phyloP scores from a whole-genome alignment of 345 rosid species.

The Cardamine occulta region DNA sequence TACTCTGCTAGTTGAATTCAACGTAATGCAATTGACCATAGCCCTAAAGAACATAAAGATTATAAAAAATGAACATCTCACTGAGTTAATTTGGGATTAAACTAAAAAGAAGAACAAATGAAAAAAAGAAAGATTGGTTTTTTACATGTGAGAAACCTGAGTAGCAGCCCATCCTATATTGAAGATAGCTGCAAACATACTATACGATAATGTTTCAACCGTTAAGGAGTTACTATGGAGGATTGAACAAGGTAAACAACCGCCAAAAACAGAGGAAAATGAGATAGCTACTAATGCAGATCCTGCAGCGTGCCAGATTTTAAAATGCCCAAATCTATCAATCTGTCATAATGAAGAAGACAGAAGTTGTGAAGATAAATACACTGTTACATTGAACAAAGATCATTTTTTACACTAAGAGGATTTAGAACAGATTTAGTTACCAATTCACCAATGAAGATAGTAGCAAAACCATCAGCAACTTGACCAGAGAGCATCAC shows the following conservation, averaged over 20 bases:
- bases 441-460: slow-evolving; percentile 92
- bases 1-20: slow-evolving; percentile 88
- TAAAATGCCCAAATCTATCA: slow-evolving; percentile 92
- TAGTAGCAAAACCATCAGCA: slow-evolving; percentile 87
- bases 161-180: slow-evolving; percentile 98
- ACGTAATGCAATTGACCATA: slow-evolving; percentile 86
- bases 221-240: slow-evolving; percentile 49
- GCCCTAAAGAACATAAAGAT: slow-evolving; percentile 55
- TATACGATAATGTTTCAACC: slow-evolving; percentile 75
- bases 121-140: slow-evolving; percentile 34
- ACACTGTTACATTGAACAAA: not conserved
- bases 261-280: slow-evolving; percentile 96
- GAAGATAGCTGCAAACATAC: slow-evolving; percentile 85
- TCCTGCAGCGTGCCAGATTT: slow-evolving; percentile 94
- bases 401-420: not conserved
- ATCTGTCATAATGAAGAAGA: slow-evolving; percentile 34
- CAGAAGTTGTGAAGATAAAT: slow-evolving; percentile 9
- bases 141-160: slow-evolving; percentile 99
- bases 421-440: not conserved
- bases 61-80: slow-evolving; percentile 1
- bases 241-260: slow-evolving; percentile 76
- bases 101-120: not conserved
- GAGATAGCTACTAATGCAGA: slow-evolving; percentile 83
- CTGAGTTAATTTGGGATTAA: not conserved
- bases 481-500: slow-evolving; percentile 96